Evolutionary conservation across 441 rosid species (phyloP), one percentile per base, ranked within the genome.

Genomic region (Mallotus repandus): DNA sequence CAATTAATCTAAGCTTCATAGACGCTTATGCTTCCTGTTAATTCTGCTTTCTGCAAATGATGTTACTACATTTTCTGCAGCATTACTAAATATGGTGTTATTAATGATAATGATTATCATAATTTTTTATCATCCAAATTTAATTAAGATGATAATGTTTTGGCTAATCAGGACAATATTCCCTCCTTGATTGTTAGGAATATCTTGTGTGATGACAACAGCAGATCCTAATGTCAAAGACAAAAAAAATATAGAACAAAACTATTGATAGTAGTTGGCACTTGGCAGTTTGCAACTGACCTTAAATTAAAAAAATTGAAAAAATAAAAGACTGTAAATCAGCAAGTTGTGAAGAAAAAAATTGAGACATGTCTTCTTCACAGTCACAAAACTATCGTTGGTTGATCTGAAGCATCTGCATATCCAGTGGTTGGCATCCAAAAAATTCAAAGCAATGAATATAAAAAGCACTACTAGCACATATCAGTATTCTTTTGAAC

Each of bases 201-300:
- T 25, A 25, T 25, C 29, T 25, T 25, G 29, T 25, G 29, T 25
- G 29, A 43, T 70, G 64, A 16, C 29, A 45, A 14, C 45, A 57
- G 50, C 18, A 45, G 11, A 41, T 19, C 45, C 4, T 57, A 21
- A 32, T 16, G 73, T 58, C 65, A 70, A 16, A 43, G 63, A 4
- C 11, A 15, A 43, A 15, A 43, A 38, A 21, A 15, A 29, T 43
- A 70, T 13, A 70, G 43, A 19, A 45, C 15, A 22, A 49, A 32
- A 15, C 18, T 29, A 52, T 2, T 29, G 10, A 1, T 9, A 25
- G 58, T 60, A 6, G 67, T n/a, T 60, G 59, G 58, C 49, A 61
- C 32, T 29, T 29, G 32, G 32, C 32, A 29, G 58, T 22, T 71
- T 71, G 16, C 74, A 49, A 19, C 74, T 48, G 61, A 60, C 58